Evolutionary conservation across 768 basidiomycete species (phyloP), one percentile per base, ranked within the genome.

Genomic region (Lactarius quietus): DNA sequence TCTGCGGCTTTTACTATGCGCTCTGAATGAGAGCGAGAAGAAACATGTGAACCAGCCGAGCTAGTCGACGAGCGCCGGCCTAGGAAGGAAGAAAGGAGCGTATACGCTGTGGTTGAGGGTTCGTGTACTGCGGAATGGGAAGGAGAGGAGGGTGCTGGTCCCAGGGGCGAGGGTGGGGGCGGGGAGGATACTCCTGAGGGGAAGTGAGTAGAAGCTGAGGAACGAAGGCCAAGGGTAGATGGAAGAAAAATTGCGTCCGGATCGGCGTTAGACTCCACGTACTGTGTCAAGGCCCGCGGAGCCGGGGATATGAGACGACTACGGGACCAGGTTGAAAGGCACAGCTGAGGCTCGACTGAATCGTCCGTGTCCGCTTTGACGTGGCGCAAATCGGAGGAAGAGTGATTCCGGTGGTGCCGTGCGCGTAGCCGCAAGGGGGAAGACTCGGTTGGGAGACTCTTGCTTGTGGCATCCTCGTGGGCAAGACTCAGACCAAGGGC

Each of bases 271-370:
- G 86, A 84, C 59, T 82, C 86, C 41, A 89, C 80, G 70, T 86
- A 90, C 73, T 90, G 86, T 1, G 91, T 92, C 41, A 93, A 71
- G 2, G 91, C 89, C 43, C 89, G 82, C 1, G 91, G 89, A 10
- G 91, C 81, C 31, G 86, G 88, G 0, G 89, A 76, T 60, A 92
- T 76, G 35, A 90, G 81, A 55, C 81, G 74, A 48, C 79, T 79
- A 29, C 87, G 82, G 52, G 80, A 77, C 60, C 82, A 82, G 54
- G 76, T 77, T 1, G 84, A 83, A 43, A 84, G 80, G 60, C 80
- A 80, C 23, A 90, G 75, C 26, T 83, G 79, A 17, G 83, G 77
- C 18, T 73, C 70, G 38, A 66, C 64, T 6, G 60, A 31, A 28
- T 62, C 39, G n/a, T 1, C 14, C 43, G 60, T 6, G 55, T 57